A percentile compares a stretch with the other conserved stretches of the same genome.
These are phyloP conservation scores for Tremella mesenterica DNA, from an alignment of 768 basidiomycete genomes.

Conservation along the genomic window DNA sequence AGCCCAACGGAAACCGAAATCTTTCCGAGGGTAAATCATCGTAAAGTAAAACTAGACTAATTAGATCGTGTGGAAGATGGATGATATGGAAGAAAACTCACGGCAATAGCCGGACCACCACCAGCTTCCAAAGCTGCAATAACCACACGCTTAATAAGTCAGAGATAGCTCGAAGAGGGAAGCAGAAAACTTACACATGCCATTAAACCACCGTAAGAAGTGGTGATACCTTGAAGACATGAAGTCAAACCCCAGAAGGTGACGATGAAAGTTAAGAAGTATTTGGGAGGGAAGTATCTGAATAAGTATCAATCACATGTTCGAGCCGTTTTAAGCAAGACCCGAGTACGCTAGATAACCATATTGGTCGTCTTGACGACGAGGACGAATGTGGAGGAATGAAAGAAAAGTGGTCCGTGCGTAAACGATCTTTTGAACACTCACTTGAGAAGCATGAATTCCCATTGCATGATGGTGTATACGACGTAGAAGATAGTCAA, in stretches of 20 bases:
- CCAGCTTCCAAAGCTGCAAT: constrained; percentile 18
- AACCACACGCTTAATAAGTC: constrained; percentile 10
- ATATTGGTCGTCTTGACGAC: too few species aligned
- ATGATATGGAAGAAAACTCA: too few species aligned
- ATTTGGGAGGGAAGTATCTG: constrained; percentile 9
- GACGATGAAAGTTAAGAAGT: constrained; percentile 11
- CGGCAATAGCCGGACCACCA: constrained; percentile 14
- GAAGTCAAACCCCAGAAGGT: constrained; percentile 15
- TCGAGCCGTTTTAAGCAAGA: too few species aligned
- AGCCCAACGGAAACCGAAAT: constrained; percentile 19
- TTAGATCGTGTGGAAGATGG: too few species aligned
- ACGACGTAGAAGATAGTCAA: constrained; percentile 21
- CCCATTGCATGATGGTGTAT: constrained; percentile 16
- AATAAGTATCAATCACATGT: too few species aligned
- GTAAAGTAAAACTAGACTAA: constrained; percentile 21
- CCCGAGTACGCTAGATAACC: too few species aligned
- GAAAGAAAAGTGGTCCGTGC: too few species aligned
- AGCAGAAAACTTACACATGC: constrained; percentile 10
- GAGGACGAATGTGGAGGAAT: too few species aligned
- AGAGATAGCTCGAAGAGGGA: background rate
- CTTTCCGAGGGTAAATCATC: constrained; percentile 15
- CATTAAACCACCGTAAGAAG: constrained; percentile 15
- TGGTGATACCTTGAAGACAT: constrained; percentile 15
- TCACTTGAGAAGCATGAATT: constrained; percentile 11
- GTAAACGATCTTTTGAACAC: background rate